Evolutionary conservation across 2,329 filamentous ascomycete species (phyloP).

Genomic region (Sphaerostilbella broomeana): DNA sequence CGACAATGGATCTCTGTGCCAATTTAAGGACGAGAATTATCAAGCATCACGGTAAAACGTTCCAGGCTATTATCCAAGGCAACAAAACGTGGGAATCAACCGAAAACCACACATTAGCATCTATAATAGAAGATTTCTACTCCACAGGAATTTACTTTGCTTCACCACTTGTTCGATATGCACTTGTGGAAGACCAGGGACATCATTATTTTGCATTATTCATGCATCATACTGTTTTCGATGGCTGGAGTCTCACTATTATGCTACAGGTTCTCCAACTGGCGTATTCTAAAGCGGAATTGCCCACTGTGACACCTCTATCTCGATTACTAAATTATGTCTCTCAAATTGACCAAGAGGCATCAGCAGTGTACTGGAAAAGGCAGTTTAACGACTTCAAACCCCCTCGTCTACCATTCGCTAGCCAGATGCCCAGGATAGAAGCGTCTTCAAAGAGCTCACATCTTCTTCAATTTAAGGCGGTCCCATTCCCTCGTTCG

Average conservation of each 20-base stretch:
- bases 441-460: not conserved
- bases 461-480: not conserved
- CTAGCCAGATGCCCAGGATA: too few relatives aligned
- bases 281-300: not conserved
- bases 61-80: not conserved
- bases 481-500: conserved; percentile 13
- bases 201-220: conserved; percentile 3
- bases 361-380: conserved; percentile 13
- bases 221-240: conserved; percentile 7
- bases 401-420: not conserved
- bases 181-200: conserved; percentile 1
- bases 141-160: conserved; percentile 3
- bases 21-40: conserved; percentile 11
- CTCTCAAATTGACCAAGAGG: not conserved
- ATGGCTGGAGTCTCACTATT: conserved; percentile 3
- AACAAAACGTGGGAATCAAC: not conserved
- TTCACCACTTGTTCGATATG: conserved; percentile 3
- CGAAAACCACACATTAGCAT: not conserved
- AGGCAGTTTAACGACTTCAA: conserved; percentile 13
- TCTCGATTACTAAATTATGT: conserved; percentile 8
- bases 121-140: not conserved
- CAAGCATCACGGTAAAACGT: not conserved
- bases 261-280: not conserved
- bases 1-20: conserved; percentile 2
- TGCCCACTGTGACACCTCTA: not conserved